Base-by-base conservation (phyloP, 805 yeast genomes). In the Cyberlindnera euphorbiae region DNA sequence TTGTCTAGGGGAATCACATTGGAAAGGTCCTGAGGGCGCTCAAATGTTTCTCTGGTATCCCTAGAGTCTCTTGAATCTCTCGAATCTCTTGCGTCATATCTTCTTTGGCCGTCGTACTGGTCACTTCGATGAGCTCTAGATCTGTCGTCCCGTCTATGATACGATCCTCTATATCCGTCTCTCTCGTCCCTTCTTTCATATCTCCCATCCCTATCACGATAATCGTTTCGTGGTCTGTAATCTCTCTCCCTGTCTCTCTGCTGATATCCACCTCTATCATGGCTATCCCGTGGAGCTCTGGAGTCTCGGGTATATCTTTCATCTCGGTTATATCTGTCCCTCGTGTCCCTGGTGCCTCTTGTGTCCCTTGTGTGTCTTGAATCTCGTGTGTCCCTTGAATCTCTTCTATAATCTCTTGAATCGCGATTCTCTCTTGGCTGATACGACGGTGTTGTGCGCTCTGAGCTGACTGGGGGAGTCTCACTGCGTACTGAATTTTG, bases 1-100 rank as follows among this genome's bases (percentile, higher is more conserved):
- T 72, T 63, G 28, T 74, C 71, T 21, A 85, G 58, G 0, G 80
- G 66, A 0, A 64, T 54, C 0, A 69, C 72, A 15, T 58, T 53
- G 5, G 56, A 55, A 11, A 76, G 53, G 11, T 63, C 61, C n/a
- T n/a, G n/a, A 17, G 48, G 52, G 13, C 63, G 15, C 28, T 26
- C 28, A 14, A 7, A 7, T 16, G 6, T 28, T 22, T 30, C 40
- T 30, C 47, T 35, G 28, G 23, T 18, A 13, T 31, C 26, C 13
- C 38, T 28, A 13, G n/a, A 21, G 17, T 24, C 38, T 30, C 37
- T 30, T 18, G 15, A 8, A 17, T 21, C 36, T 38, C 37, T 29
- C 26, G 17, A 30, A 27, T 14, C 46, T 25, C 32, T 30, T 8
- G 31, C 28, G 19, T 38, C 31, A 17, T 42, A 33, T 31, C 30